A percentile compares a stretch with the other conserved stretches of the same genome.
These are phyloP conservation scores for Suillus fuscotomentosus DNA, from an alignment of 768 basidiomycete genomes.

Conservation along the genomic window DNA sequence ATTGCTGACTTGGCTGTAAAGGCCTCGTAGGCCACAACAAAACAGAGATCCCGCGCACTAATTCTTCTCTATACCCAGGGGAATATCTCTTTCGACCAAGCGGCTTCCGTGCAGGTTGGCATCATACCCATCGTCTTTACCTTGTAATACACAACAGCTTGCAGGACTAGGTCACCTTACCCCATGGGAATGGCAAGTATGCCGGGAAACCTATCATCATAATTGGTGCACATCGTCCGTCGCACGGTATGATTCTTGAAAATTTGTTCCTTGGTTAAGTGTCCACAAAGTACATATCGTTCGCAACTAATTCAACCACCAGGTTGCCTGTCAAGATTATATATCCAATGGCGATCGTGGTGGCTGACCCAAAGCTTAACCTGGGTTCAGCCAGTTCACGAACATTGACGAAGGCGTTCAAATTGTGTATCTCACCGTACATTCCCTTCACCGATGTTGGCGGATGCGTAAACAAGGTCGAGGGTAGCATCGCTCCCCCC, in stretches of 20 bases:
- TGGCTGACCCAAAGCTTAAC: neutral
- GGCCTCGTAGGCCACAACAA: conserved; percentile 6
- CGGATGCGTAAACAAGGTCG: neutral
- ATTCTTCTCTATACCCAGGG: conserved; percentile 19
- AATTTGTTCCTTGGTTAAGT: conserved; percentile 31
- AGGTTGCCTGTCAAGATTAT: no score
- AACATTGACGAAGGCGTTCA: neutral
- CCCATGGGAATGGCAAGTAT: no score
- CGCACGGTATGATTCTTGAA: conserved; percentile 32
- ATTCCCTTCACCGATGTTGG: neutral
- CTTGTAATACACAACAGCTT: conserved; percentile 28
- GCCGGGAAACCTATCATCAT: no score
- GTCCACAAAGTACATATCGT: conserved; percentile 25
- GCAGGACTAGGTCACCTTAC: conserved; percentile 20
- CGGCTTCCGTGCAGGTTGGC: conserved; percentile 34
- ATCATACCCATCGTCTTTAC: conserved; percentile 31
- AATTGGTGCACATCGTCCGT: conserved; percentile 5
- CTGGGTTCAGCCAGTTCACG: neutral
- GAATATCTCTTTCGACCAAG: conserved; percentile 39
- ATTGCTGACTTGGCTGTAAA: conserved; percentile 20
- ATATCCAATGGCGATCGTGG: no score
- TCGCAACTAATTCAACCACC: no score
- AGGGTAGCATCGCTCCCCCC: neutral
- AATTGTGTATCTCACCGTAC: neutral
- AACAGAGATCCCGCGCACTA: neutral